These are phyloP conservation scores for Sergeia podlipaevii DNA, from an alignment of 208 protist genomes.

Conservation along the genomic window DNA sequence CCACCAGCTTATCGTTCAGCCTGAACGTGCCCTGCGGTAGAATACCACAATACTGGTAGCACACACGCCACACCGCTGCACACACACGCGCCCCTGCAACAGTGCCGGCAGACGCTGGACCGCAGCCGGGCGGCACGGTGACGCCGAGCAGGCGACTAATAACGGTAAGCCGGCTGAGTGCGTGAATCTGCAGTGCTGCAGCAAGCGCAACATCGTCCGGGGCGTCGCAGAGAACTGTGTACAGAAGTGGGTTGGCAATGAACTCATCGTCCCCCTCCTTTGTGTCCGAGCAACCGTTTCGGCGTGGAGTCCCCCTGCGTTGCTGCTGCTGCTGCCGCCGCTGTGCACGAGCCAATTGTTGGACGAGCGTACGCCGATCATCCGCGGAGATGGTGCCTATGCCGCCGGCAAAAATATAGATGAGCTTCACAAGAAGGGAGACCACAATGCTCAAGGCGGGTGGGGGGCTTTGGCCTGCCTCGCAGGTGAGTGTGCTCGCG, in stretches of 20 bases:
- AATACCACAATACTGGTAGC: conserved; percentile 51
- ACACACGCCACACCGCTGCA: conserved; percentile 27
- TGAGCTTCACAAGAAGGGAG: conserved; percentile 40
- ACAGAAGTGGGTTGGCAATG: background rate
- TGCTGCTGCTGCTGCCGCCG: background rate
- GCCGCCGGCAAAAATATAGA: conserved; percentile 61
- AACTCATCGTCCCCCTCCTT: background rate
- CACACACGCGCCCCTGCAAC: conserved; percentile 10
- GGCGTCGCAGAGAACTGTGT: background rate
- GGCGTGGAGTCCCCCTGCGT: background rate
- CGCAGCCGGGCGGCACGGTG: conserved; percentile 1
- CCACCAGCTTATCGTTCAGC: too few species aligned
- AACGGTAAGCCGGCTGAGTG: conserved; percentile 19
- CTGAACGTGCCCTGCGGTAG: conserved; percentile 45
- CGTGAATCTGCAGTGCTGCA: conserved; percentile 28
- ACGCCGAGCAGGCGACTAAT: conserved; percentile 21
- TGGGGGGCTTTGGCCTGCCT: conserved; percentile 1
- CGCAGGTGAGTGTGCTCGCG: conserved; percentile 13
- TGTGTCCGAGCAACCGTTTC: conserved; percentile 2
- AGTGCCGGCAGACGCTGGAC: background rate
- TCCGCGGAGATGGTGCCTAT: conserved; percentile 54
- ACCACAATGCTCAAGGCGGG: conserved; percentile 26
- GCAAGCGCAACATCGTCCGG: conserved; percentile 46
- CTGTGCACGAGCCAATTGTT: background rate
- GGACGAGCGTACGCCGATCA: conserved; percentile 22